These are phyloP conservation scores for Nakazawaea ernobii DNA, from an alignment of 805 yeast genomes.

Conservation along the genomic window DNA sequence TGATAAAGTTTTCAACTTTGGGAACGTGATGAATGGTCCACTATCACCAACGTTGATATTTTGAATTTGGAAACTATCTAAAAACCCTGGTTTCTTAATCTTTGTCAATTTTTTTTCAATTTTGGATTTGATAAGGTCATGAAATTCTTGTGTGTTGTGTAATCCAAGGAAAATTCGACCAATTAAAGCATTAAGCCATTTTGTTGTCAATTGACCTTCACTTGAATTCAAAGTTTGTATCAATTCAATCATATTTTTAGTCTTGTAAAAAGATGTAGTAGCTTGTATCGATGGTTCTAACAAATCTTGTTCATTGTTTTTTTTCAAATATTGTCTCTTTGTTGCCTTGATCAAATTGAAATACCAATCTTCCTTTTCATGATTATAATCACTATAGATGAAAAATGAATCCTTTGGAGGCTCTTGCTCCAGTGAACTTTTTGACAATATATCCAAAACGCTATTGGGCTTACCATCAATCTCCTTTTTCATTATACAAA, in stretches of 20 bases:
- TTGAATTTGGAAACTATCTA: slow-evolving; percentile 75
- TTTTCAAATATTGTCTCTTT: slow-evolving; percentile 30
- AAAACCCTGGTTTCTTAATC: slow-evolving; percentile 79
- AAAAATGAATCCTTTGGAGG: slow-evolving; percentile 42
- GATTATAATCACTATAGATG: slow-evolving; percentile 70
- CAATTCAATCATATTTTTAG: slow-evolving; percentile 65
- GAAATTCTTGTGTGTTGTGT: slow-evolving; percentile 65
- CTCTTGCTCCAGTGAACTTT: slow-evolving; percentile 14
- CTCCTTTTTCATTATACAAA: slow-evolving; percentile 57
- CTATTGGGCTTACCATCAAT: slow-evolving; percentile 15
- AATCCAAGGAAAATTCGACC: slow-evolving; percentile 79
- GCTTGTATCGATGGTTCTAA: slow-evolving; percentile 65
- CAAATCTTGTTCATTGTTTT: slow-evolving; percentile 21
- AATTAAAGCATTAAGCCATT: slow-evolving; percentile 85
- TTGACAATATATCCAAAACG: slow-evolving; percentile 15
- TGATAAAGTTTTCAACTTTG: slow-evolving; percentile 59
- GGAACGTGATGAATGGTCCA: slow-evolving; percentile 76
- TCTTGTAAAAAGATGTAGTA: slow-evolving; percentile 62
- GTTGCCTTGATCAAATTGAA: slow-evolving; percentile 78
- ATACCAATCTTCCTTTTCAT: slow-evolving; percentile 91
- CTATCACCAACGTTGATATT: slow-evolving; percentile 71
- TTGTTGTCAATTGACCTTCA: slow-evolving; percentile 75
- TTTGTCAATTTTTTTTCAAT: slow-evolving; percentile 70
- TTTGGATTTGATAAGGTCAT: slow-evolving; percentile 48
- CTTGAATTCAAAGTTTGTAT: slow-evolving; percentile 76